phyloP scores from a whole-genome alignment of 192 early-diverging fungal species.

The Gigaspora rosea region DNA sequence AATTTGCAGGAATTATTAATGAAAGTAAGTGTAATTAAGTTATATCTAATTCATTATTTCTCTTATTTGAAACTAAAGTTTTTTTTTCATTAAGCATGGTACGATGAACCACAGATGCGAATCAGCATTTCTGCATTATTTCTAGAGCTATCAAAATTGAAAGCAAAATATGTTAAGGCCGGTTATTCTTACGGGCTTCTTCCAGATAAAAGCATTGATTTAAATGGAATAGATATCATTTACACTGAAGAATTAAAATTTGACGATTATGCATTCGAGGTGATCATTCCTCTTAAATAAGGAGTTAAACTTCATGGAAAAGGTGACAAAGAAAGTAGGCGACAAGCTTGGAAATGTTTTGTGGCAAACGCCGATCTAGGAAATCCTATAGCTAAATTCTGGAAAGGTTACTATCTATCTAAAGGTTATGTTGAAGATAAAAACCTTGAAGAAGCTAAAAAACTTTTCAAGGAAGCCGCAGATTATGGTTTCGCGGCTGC shows the following conservation, averaged over 20 bases:
- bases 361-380: not conserved
- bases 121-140: conserved; percentile 12
- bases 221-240: not conserved
- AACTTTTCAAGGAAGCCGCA: conserved; percentile 6
- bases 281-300: conserved; percentile 16
- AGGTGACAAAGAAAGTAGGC: not conserved
- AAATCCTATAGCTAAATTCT: not conserved
- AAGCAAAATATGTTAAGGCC: not conserved
- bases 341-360: conserved; percentile 13
- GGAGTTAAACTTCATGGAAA: conserved; percentile 17
- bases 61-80: not conserved
- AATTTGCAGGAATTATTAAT: not conserved
- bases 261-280: not conserved
- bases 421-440: not conserved
- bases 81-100: not conserved
- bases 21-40: not conserved
- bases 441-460: not conserved
- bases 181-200: not conserved
- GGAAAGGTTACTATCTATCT: not conserved
- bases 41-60: not conserved
- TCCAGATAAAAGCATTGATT: not conserved
- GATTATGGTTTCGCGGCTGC: not conserved
- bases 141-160: not conserved
- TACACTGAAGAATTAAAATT: not conserved
- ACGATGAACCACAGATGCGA: conserved; percentile 4